Evolutionary conservation across 352 stramenopile genomes (phyloP).

Genomic region (Phytophthora syringae): DNA sequence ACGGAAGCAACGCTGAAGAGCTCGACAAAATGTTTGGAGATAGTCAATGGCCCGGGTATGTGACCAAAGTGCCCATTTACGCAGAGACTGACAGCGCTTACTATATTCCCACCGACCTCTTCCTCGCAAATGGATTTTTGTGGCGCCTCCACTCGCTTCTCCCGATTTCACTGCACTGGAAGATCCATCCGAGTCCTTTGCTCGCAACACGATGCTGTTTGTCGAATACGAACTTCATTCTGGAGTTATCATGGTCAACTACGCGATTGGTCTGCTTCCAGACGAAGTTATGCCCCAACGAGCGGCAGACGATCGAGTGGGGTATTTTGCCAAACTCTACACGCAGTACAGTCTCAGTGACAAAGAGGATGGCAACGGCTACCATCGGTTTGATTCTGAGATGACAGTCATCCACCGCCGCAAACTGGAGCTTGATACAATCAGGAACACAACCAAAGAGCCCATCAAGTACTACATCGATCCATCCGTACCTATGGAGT

Average conservation of each 20-base stretch:
- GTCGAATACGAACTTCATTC: slow-evolving; percentile 78
- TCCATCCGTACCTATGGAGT: slow-evolving; percentile 75
- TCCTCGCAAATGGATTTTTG: slow-evolving; percentile 83
- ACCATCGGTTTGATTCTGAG: slow-evolving; percentile 57
- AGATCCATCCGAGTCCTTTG: slow-evolving; percentile 59
- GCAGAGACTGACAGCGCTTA: slow-evolving; percentile 64
- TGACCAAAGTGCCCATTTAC: slow-evolving; percentile 60
- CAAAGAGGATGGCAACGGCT: slow-evolving; percentile 43
- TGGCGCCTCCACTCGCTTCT: slow-evolving; percentile 51
- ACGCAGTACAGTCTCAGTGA: slow-evolving; percentile 58
- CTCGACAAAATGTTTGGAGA: slow-evolving; percentile 62
- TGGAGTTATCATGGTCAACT: slow-evolving; percentile 65
- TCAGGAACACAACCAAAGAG: slow-evolving; percentile 43
- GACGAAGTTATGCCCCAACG: slow-evolving; percentile 59
- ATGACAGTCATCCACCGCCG: slow-evolving; percentile 79
- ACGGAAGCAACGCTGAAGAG: slow-evolving; percentile 45
- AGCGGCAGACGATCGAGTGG: slow-evolving; percentile 77
- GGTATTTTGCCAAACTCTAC: slow-evolving; percentile 81
- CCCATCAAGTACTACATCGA: slow-evolving; percentile 88
- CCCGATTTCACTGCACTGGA: slow-evolving; percentile 28
- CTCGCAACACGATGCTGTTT: slow-evolving; percentile 72
- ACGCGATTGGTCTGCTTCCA: slow-evolving; percentile 76
- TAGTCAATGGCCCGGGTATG: slow-evolving; percentile 72
- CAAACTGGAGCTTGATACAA: slow-evolving; percentile 56
- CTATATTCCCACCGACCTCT: slow-evolving; percentile 56